A percentile compares a stretch with the other conserved stretches of the same genome.
phyloP scores from a whole-genome alignment of 2,329 filamentous ascomycete genomes.

The Akanthomyces muscarius region DNA sequence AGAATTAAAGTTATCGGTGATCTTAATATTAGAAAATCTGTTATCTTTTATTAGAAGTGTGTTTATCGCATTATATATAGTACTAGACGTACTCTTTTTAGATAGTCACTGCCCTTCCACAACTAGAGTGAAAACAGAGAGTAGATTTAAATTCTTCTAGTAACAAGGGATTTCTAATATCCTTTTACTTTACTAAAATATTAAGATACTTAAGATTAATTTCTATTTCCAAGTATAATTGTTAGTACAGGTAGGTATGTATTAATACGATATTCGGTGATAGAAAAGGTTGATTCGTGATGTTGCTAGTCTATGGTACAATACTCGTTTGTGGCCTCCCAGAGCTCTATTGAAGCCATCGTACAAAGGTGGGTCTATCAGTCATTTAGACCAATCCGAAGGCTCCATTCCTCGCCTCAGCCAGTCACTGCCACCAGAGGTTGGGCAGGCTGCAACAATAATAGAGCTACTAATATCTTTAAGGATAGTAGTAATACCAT shows the following conservation, averaged over 20 bases:
- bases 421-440: no score
- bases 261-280: no score
- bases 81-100: slow-evolving; percentile 24
- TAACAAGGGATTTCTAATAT: slow-evolving; percentile 22
- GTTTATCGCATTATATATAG: background rate
- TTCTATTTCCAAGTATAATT: slow-evolving; percentile 29
- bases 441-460: no score
- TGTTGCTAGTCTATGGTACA: no score
- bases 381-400: no score
- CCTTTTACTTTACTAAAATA: slow-evolving; percentile 26
- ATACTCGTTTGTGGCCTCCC: no score
- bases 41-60: background rate
- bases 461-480: slow-evolving; percentile 25
- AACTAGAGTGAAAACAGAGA: slow-evolving; percentile 26
- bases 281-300: no score
- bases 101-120: slow-evolving; percentile 28
- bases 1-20: background rate
- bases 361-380: no score
- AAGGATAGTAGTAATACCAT: slow-evolving; percentile 22
- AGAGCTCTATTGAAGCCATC: no score
- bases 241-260: no score
- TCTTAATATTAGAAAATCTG: background rate
- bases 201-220: slow-evolving; percentile 31
- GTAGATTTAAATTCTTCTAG: slow-evolving; percentile 26
- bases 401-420: no score